phyloP scores from a whole-genome alignment of 192 early-diverging fungal genomes.

The Coemansia biformis region DNA sequence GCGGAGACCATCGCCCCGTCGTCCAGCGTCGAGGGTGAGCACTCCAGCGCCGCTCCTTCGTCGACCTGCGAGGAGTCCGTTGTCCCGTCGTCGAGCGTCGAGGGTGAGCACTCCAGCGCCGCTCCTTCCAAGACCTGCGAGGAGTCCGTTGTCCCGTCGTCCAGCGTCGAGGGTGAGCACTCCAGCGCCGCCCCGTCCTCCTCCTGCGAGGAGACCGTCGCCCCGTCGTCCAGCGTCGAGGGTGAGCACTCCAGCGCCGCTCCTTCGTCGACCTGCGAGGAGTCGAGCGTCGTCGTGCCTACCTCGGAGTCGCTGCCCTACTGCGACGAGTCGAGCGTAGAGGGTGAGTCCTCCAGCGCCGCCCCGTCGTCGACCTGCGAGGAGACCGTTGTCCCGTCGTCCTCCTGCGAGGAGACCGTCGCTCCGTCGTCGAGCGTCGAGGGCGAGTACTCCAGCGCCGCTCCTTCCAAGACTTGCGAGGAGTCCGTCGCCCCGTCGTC shows the following conservation, averaged over 20 bases:
- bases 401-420: constrained; percentile 1
- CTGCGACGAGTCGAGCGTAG: constrained; percentile 5
- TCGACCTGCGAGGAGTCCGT: too few relatives aligned
- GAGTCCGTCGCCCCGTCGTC: too few relatives aligned
- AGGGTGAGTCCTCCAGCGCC: too few relatives aligned
- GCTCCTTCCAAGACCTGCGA: neutral
- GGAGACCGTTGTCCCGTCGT: neutral
- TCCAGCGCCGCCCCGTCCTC: too few relatives aligned
- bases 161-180: constrained; percentile 8
- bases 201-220: constrained; percentile 3
- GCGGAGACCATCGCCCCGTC: neutral
- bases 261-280: neutral
- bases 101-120: constrained; percentile 4
- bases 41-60: neutral
- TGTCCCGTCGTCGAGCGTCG: too few relatives aligned
- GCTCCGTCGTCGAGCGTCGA: neutral
- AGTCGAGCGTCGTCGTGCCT: constrained; percentile 1
- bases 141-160: constrained; percentile 3
- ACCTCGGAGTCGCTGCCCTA: constrained; percentile 5
- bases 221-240: neutral
- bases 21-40: neutral
- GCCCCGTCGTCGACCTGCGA: constrained; percentile 5
- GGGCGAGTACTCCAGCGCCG: too few relatives aligned
- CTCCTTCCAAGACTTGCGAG: too few relatives aligned
- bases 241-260: too few relatives aligned